Conservation (phyloP, 495 filamentous ascomycete species). For the Baudoinia panamericana region DNA sequence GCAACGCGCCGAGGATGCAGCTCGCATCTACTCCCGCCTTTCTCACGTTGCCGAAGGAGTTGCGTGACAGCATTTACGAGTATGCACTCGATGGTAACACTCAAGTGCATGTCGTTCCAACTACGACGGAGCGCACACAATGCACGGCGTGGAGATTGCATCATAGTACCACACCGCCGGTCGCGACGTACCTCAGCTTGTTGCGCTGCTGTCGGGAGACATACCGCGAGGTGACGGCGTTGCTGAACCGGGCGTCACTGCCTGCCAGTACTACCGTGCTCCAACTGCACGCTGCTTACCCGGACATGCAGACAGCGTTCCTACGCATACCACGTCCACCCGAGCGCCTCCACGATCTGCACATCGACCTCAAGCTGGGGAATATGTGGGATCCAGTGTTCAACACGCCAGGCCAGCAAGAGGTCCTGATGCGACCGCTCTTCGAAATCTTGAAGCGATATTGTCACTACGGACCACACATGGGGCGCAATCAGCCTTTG, state of each 20-base stretch:
- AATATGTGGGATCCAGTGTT: constrained; percentile 3
- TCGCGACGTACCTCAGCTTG: constrained; percentile 1
- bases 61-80: constrained; percentile 8
- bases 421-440: constrained; percentile 1
- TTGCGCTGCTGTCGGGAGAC: background rate
- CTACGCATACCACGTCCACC: background rate
- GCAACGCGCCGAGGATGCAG: too few relatives aligned
- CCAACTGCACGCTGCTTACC: background rate
- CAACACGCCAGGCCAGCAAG: background rate
- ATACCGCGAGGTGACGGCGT: background rate
- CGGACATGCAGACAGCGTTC: background rate
- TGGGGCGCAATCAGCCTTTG: background rate
- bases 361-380: constrained; percentile 1
- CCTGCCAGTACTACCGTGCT: background rate
- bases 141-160: background rate
- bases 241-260: too few relatives aligned
- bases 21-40: background rate
- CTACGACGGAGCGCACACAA: background rate
- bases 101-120: background rate
- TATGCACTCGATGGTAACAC: background rate
- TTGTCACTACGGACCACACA: background rate
- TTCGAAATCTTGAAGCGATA: constrained; percentile 2
- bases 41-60: constrained; percentile 5
- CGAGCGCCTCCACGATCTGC: constrained; percentile 1
- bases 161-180: background rate